Conservation (phyloP, 306 rosid genomes). For the Vachellia collinsii region DNA sequence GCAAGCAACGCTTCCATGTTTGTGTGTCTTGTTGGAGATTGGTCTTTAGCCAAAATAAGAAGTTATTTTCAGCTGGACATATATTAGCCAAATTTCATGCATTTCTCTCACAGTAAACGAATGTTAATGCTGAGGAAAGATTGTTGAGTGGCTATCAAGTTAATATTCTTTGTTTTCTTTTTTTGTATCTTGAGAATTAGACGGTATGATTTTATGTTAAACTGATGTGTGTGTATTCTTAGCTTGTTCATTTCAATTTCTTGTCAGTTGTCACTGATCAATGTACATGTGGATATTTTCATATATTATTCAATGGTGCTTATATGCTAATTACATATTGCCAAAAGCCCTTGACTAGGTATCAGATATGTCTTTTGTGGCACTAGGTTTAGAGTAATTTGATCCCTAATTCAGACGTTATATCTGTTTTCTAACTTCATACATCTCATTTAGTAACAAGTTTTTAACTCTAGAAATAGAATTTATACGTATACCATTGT, state of each 20-base stretch:
- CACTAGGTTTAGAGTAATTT: too few species aligned
- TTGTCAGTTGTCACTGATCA: background rate
- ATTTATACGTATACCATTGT: too few species aligned
- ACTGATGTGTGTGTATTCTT: too few species aligned
- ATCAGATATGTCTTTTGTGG: too few species aligned
- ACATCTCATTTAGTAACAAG: too few species aligned
- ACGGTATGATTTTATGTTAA: background rate
- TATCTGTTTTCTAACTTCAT: too few species aligned
- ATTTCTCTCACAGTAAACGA: background rate
- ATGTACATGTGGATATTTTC: background rate
- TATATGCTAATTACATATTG: too few species aligned
- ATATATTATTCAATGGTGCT: background rate
- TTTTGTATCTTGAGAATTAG: background rate
- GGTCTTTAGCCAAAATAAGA: background rate
- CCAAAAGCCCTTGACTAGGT: too few species aligned
- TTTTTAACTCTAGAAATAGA: too few species aligned
- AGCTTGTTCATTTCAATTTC: background rate
- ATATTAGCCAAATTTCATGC: background rate
- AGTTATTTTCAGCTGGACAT: background rate
- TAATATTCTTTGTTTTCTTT: background rate
- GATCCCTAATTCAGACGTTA: too few species aligned
- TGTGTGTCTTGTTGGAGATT: conserved; percentile 1
- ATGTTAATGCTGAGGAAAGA: background rate
- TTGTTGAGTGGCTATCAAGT: background rate
- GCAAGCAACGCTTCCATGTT: background rate